phyloP scores from a whole-genome alignment of 2,329 filamentous ascomycete genomes.

The Emmonsiellopsis sp. region DNA sequence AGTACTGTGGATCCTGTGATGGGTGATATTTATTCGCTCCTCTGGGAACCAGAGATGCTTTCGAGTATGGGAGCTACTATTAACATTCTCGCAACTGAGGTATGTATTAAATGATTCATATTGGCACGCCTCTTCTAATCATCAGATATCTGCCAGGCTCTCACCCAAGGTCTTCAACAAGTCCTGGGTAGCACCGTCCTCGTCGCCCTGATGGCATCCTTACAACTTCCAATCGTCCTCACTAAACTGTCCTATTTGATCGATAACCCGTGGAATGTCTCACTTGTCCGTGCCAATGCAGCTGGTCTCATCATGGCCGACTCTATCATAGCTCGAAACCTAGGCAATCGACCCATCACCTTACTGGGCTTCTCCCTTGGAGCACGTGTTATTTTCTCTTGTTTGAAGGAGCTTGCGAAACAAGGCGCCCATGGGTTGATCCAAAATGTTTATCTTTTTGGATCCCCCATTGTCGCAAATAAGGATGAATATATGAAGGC shows the following conservation, averaged over 20 bases:
- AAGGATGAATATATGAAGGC: constrained; percentile 78
- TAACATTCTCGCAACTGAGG: constrained; percentile 94
- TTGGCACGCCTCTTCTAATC: neutral
- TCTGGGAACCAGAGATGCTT: constrained; percentile 98
- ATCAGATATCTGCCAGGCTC: constrained; percentile 50
- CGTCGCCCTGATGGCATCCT: constrained; percentile 78
- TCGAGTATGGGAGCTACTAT: constrained; percentile 97
- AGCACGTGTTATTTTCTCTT: constrained; percentile 84
- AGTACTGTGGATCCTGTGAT: constrained; percentile 96
- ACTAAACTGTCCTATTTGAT: constrained; percentile 94
- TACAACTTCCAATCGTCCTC: constrained; percentile 84
- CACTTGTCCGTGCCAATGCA: constrained; percentile 76
- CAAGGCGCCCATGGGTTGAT: constrained; percentile 78
- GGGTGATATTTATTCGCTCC: constrained; percentile 93
- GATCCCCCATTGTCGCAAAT: constrained; percentile 83
- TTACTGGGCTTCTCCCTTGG: constrained; percentile 92
- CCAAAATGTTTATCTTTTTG: constrained; percentile 93
- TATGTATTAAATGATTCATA: constrained; percentile 31
- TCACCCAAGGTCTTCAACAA: constrained; percentile 94
- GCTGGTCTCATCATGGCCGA: constrained; percentile 90
- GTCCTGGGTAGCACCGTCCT: constrained; percentile 84
- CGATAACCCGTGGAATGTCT: constrained; percentile 98
- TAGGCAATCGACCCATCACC: constrained; percentile 84
- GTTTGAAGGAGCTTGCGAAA: constrained; percentile 73
- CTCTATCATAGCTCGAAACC: constrained; percentile 80